Evolutionary conservation across 148 eudicot genomes (phyloP).

Genomic region (Chenopodium suecicum): DNA sequence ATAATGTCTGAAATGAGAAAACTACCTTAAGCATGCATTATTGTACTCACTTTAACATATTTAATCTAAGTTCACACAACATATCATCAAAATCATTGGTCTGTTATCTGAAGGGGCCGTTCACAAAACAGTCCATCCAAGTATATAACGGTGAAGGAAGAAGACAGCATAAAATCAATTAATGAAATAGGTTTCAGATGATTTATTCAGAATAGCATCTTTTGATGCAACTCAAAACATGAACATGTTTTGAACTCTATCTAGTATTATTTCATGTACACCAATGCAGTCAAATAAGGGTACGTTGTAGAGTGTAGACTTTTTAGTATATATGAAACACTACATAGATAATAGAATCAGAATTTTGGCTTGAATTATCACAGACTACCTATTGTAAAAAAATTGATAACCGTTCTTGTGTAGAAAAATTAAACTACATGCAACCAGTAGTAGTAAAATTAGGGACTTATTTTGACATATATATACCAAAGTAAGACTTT

Average conservation of each 20-base stretch:
- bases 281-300: not conserved
- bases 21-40: constrained; percentile 2
- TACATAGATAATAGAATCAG: not conserved
- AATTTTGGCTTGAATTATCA: not conserved
- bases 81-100: not conserved
- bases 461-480: not conserved
- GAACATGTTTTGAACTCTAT: not conserved
- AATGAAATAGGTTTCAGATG: not conserved
- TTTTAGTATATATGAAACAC: not conserved
- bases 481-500: not conserved
- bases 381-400: not conserved
- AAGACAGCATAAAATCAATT: not conserved
- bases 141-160: not conserved
- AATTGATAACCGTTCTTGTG: not conserved
- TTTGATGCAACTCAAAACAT: not conserved
- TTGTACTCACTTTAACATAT: not conserved
- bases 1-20: constrained; percentile 1
- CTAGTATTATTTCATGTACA: not conserved
- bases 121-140: not conserved
- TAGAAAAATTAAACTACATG: not conserved
- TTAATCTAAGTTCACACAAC: not conserved
- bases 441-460: not conserved
- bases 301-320: not conserved
- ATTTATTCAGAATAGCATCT: not conserved
- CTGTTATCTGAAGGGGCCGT: not conserved